Conservation (phyloP, 345 rosid species). For the Brassica nigra region DNA sequence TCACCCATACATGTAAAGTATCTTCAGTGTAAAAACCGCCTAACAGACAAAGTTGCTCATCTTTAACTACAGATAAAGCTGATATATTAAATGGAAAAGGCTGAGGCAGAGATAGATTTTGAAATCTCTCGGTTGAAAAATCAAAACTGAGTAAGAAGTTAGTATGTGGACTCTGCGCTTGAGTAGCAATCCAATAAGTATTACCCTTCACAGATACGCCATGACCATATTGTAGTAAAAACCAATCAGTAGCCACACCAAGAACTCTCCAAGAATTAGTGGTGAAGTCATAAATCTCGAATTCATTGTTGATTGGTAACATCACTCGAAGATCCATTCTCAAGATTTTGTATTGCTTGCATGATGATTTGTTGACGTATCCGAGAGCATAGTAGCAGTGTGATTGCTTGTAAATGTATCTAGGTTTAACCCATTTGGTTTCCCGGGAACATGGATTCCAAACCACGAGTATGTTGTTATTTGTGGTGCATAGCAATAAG, state of each 20-base stretch:
- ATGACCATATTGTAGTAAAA: too few relatives aligned
- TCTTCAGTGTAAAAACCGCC: neutral
- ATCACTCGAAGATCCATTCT: neutral
- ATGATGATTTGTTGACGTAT: neutral
- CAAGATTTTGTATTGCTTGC: neutral
- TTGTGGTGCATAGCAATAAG: neutral
- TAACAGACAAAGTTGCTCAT: neutral
- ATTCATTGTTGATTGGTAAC: neutral
- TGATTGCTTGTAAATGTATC: neutral
- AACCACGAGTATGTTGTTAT: neutral
- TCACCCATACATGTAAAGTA: neutral
- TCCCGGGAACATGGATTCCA: slow-evolving; percentile 6
- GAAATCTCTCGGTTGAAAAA: neutral
- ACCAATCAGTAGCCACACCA: neutral
- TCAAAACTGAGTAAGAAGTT: neutral
- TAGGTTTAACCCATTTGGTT: neutral
- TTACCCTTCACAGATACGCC: neutral
- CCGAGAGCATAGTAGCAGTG: neutral
- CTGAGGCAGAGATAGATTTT: neutral
- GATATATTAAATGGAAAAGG: neutral
- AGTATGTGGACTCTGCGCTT: neutral
- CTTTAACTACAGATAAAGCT: neutral
- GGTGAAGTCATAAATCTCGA: neutral
- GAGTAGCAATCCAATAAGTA: neutral
- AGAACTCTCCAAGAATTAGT: neutral